Percentiles rank a stretch among this genome's conserved stretches.
Evolutionary conservation across 495 filamentous ascomycete genomes (phyloP).

Genomic region (Podospora pseudoanserina): DNA sequence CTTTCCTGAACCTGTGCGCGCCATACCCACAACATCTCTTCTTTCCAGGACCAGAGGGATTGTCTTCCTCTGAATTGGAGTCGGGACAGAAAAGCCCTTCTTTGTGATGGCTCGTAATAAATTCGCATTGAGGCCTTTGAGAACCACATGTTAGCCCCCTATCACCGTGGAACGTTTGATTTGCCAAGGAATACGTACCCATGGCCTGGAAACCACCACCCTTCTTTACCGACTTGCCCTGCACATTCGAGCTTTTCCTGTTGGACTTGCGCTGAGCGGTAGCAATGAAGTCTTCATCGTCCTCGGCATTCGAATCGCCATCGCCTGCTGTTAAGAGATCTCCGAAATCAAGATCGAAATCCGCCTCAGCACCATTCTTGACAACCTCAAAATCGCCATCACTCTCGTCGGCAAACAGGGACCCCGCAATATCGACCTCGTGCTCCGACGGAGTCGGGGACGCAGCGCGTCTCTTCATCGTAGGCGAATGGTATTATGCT

Average conservation of each 20-base stretch:
- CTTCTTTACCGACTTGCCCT: conserved; percentile 84
- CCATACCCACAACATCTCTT: conserved; percentile 96
- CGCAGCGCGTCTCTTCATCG: conserved; percentile 50
- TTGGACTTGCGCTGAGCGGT: conserved; percentile 78
- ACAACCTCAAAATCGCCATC: conserved; percentile 26
- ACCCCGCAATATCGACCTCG: conserved; percentile 82
- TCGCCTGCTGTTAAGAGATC: conserved; percentile 41
- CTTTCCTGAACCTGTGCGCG: conserved; percentile 93
- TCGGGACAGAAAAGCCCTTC: conserved; percentile 93
- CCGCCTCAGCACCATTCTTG: conserved; percentile 16
- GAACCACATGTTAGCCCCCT: conserved; percentile 11
- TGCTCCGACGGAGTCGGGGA: conserved; percentile 85
- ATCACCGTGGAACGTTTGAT: conserved; percentile 1
- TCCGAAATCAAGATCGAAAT: conserved; percentile 38
- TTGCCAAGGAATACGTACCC: conserved; percentile 47
- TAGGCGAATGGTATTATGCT: conserved; percentile 17
- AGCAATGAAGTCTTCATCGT: conserved; percentile 74
- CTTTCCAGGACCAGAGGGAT: conserved; percentile 86
- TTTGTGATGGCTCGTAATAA: conserved; percentile 83
- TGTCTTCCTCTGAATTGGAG: conserved; percentile 94
- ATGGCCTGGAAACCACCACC: conserved; percentile 95
- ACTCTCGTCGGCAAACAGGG: conserved; percentile 62
- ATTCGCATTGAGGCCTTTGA: conserved; percentile 64
- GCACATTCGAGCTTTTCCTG: conserved; percentile 74
- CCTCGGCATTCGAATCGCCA: conserved; percentile 30